Evolutionary conservation across 1,139 yeast species (phyloP), one percentile per base, ranked within the genome.

Genomic region (Yamadazyma sp.): DNA sequence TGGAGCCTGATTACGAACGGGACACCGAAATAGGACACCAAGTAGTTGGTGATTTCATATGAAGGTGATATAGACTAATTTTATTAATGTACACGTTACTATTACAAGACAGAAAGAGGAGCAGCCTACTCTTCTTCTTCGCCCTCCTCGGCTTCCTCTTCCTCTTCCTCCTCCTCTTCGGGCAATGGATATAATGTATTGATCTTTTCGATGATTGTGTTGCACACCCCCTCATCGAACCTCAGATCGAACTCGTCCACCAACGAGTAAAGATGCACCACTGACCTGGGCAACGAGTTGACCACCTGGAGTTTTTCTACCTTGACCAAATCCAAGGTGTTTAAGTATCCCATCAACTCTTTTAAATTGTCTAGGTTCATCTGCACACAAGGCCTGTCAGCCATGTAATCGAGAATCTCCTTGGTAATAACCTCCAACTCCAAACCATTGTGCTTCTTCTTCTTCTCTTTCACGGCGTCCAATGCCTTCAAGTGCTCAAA

Each of bases 231-330:
- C 43, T 83, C 86, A 16, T 69, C 63, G 53, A 88, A 83, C 48
- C 98, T 70, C 49, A 78, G 82, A 50, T 91, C 98, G 59, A 96
- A 91, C 59, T 92, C 98, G 55, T 92, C 98, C 3, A 92, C 81
- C 31, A 91, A 68, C 0, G 92, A 73, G 59, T 81, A 88, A 41
- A 92, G 70, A 31, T 79, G 83, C 3, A 89, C 96, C 71, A 87
- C 65, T 2, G 89, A 79, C 36, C 83, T 68, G 0, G 98, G 98
- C 31, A 89, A 73, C 4, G 81, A 69, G 60, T 92, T 91, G 43
- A 89, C 75, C 27, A 92, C 78, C 61, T 91, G 97, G 31, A 92
- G 66, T 53, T 84, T 81, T 56, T 92, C 98, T 16, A 87, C 83
- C 59, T 87, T 86, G 61, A 86, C 89, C 46, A 92, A 67, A 25